These are phyloP conservation scores for Celoporthe dispersa DNA, from an alignment of 2,329 filamentous ascomycete species.

Conservation along the genomic window DNA sequence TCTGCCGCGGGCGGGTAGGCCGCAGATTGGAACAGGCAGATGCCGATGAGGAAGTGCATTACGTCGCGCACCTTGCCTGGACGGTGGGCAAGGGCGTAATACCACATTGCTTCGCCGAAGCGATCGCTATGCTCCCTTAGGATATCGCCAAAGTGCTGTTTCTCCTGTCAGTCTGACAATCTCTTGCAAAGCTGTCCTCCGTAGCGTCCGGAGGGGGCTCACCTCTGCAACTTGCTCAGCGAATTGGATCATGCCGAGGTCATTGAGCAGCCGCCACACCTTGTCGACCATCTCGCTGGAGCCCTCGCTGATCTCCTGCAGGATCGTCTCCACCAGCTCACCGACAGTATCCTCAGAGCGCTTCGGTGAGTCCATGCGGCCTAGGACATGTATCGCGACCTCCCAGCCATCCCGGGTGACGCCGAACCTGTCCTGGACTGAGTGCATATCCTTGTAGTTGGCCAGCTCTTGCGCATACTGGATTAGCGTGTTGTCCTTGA, in stretches of 20 bases:
- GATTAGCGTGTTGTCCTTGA: constrained; percentile 79
- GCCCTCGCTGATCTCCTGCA: constrained; percentile 66
- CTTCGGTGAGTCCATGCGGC: constrained; percentile 75
- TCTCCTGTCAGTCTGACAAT: constrained; percentile 35
- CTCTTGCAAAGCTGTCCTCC: background rate
- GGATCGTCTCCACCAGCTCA: constrained; percentile 68
- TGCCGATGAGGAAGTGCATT: constrained; percentile 83
- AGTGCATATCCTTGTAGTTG: constrained; percentile 54
- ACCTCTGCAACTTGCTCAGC: constrained; percentile 85
- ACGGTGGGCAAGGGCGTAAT: constrained; percentile 85
- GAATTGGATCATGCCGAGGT: constrained; percentile 77
- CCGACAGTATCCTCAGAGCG: constrained; percentile 75
- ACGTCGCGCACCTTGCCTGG: constrained; percentile 81
- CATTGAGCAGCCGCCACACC: constrained; percentile 76
- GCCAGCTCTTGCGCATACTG: constrained; percentile 74
- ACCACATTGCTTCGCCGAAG: constrained; percentile 86
- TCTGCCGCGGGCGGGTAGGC: constrained; percentile 74
- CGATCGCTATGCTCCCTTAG: constrained; percentile 73
- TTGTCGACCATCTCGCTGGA: constrained; percentile 77
- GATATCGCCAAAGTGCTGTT: constrained; percentile 79
- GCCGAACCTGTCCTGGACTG: constrained; percentile 37
- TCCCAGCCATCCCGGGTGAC: constrained; percentile 79
- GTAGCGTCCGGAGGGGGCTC: constrained; percentile 43
- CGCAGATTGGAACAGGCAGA: constrained; percentile 83
- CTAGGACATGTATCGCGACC: constrained; percentile 80